Evolutionary conservation across 352 stramenopile species (phyloP).

Genomic region (Phytophthora boehmeriae): DNA sequence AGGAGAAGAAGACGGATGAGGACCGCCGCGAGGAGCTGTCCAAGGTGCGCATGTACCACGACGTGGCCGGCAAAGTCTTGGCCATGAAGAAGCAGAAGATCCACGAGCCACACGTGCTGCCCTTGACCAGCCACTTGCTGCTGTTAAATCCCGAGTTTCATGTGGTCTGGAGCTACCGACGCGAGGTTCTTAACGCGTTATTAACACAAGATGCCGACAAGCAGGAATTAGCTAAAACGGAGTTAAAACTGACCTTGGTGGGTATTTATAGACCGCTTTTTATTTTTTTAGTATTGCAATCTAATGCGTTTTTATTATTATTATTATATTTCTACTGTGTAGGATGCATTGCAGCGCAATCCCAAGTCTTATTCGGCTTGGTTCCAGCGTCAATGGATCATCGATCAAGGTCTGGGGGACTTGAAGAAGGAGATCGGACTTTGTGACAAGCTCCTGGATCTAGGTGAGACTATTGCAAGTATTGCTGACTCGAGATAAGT

Average conservation of each 20-base stretch:
- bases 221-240: constrained; percentile 70
- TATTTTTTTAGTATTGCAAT: background rate
- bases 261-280: constrained; percentile 26
- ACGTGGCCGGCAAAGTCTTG: constrained; percentile 76
- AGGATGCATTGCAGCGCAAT: constrained; percentile 94
- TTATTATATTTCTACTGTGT: constrained; percentile 6
- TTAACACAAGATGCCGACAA: constrained; percentile 35
- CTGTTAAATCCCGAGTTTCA: constrained; percentile 97
- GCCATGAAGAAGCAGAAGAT: constrained; percentile 58
- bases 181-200: constrained; percentile 86
- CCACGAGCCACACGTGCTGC: constrained; percentile 60
- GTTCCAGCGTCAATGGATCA: constrained; percentile 89
- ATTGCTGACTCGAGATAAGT: constrained; percentile 39
- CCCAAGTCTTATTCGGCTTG: constrained; percentile 97
- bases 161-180: constrained; percentile 97
- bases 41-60: constrained; percentile 78
- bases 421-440: constrained; percentile 78
- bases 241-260: constrained; percentile 88
- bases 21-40: constrained; percentile 66
- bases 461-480: constrained; percentile 59
- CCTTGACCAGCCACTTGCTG: constrained; percentile 93
- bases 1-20: constrained; percentile 65
- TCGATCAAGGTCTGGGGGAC: constrained; percentile 72
- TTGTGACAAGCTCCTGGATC: constrained; percentile 75
- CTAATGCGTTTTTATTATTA: background rate